These are phyloP conservation scores for Salix koriyanagi DNA, from an alignment of 345 rosid species.

Conservation along the genomic window DNA sequence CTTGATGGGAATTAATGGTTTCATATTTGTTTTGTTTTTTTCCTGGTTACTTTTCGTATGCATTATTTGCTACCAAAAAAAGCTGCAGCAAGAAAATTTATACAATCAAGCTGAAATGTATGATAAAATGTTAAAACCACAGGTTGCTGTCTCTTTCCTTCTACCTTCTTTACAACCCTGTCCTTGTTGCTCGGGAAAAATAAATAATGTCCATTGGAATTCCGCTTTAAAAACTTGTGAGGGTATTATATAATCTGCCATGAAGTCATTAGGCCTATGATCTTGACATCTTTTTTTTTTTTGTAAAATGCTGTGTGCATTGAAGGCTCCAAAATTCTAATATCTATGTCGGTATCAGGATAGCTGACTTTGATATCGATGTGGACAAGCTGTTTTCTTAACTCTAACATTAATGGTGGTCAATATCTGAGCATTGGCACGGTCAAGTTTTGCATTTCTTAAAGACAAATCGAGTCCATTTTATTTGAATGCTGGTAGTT, in stretches of 20 bases:
- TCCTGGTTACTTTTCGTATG: neutral
- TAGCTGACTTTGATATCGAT: neutral
- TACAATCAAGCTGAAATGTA: neutral
- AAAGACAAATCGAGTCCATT: neutral
- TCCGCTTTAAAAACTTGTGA: neutral
- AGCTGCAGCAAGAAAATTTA: neutral
- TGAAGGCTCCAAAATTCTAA: neutral
- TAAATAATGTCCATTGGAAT: neutral
- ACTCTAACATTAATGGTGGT: neutral
- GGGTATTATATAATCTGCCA: neutral
- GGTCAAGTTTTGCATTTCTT: neutral
- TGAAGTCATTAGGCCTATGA: neutral
- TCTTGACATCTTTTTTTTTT: neutral
- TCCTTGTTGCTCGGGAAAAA: neutral
- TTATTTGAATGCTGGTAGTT: neutral
- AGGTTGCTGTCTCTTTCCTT: neutral
- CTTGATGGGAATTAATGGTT: neutral
- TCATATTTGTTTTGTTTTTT: neutral
- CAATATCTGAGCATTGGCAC: neutral
- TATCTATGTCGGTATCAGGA: neutral
- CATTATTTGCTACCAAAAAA: neutral
- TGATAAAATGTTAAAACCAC: neutral
- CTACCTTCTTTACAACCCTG: neutral
- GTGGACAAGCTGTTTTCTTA: constrained; percentile 1
- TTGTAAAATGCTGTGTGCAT: too few relatives aligned